Percentiles rank a stretch among this genome's conserved stretches.
These are phyloP conservation scores for Schizosaccharomyces pombe DNA, from an alignment of 805 yeast genomes.

Conservation along the genomic window DNA sequence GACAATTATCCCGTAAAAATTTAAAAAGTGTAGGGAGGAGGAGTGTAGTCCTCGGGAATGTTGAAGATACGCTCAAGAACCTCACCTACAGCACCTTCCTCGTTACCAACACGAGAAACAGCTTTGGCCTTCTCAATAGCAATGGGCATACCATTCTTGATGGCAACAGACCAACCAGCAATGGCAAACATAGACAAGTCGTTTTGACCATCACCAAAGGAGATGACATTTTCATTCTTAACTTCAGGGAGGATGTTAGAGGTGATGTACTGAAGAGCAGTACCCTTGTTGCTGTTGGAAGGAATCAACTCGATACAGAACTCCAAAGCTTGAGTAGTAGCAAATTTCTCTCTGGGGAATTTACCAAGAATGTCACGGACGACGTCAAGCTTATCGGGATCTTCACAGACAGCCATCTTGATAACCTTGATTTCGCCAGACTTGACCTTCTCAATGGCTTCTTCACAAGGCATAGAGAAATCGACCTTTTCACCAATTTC, in stretches of 20 bases:
- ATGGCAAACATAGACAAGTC: constrained; percentile 3
- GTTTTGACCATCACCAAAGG: constrained; percentile 5
- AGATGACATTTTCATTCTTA: neutral
- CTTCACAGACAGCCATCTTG: constrained; percentile 5
- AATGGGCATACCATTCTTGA: neutral
- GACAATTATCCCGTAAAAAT: no score
- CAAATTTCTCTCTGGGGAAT: constrained; percentile 1
- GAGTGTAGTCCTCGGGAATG: constrained; percentile 2
- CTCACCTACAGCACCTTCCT: constrained; percentile 5
- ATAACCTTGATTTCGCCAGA: constrained; percentile 2
- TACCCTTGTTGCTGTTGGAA: constrained; percentile 4
- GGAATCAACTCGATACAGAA: constrained; percentile 4
- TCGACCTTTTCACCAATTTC: constrained; percentile 3
- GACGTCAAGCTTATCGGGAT: constrained; percentile 3
- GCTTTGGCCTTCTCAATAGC: neutral
- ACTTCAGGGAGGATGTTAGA: neutral
- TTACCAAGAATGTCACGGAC: neutral
- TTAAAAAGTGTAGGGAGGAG: neutral
- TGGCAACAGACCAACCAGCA: constrained; percentile 5
- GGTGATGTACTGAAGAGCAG: constrained; percentile 1
- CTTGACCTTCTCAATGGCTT: neutral
- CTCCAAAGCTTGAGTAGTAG: constrained; percentile 2
- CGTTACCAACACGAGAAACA: constrained; percentile 3
- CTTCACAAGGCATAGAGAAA: neutral
- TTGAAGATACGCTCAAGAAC: constrained; percentile 4